Evolutionary conservation across 2,329 filamentous ascomycete species (phyloP), one percentile per base, ranked within the genome.

Genomic region (Penicillium hesseltinei): DNA sequence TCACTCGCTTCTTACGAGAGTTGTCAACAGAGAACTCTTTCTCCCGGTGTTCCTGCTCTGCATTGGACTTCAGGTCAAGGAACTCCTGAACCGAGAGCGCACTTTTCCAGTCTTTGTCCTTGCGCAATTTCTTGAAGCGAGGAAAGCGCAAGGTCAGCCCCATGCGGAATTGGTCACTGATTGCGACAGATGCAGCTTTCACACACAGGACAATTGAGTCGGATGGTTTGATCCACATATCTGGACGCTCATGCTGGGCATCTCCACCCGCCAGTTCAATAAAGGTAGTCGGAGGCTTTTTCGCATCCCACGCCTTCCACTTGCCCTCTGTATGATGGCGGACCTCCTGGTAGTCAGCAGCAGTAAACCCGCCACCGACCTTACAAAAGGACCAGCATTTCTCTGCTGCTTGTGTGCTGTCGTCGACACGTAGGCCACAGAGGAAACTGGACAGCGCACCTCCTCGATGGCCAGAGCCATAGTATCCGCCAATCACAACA

Each of bases 301-400:
- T 88, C 0, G 80, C 69, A 71, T 97, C 88, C 91, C 92, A 99
- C 33, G 90, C 84, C 13, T 83, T 82, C 94, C 94, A 99, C 72
- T 96, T 96, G 5, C 90, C 92, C 57, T 96, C 90, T 0, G 93
- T 97, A 25, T 86, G 82, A 67, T 96, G 91, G 5, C 86, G 82
- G 45, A 99, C 88, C 56, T 88, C 85, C 0, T 88, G 86, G 71
- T 96, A 97, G 69, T 99, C 94, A 51, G 89, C 85, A 0, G 86
- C 88, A 15, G 84, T 87, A 72, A 97, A 92, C 0, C 94, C 94
- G 52, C 94, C 94, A n/a, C 94, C 94, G 17, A 99, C 94, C 73
- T 94, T 97, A 81, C 92, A 96, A 77, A 99, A 97, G n/a, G 92
- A 96, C 67, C 87, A 90, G 69, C 87, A 95, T 72, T 91, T 92